Percentiles rank a stretch among this genome's conserved stretches.
These are phyloP conservation scores for Astragalus glycyphyllos DNA, from an alignment of 306 rosid species.

Conservation along the genomic window DNA sequence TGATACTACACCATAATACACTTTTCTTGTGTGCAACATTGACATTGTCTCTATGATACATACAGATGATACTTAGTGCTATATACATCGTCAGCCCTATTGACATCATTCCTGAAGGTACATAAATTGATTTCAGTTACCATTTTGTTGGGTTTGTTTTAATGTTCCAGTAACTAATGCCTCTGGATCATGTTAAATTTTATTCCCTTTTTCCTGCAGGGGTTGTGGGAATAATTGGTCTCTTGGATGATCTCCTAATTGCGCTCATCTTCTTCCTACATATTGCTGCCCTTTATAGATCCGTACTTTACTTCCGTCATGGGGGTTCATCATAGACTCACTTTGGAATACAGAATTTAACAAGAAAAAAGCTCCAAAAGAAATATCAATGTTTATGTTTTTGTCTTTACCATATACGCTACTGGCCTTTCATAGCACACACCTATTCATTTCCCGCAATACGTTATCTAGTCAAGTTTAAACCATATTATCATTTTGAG, in stretches of 20 bases:
- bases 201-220: constrained; percentile 52
- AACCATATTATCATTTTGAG: too few species aligned
- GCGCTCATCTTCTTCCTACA: constrained; percentile 75
- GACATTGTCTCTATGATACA: constrained; percentile 44
- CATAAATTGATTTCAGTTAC: background rate
- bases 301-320: constrained; percentile 72
- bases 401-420: background rate
- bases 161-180: constrained; percentile 2
- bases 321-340: constrained; percentile 57
- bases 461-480: too few species aligned
- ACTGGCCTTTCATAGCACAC: background rate
- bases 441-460: background rate
- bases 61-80: constrained; percentile 67
- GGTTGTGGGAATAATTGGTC: constrained; percentile 77
- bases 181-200: background rate
- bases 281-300: constrained; percentile 77
- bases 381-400: constrained; percentile 5
- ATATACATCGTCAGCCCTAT: constrained; percentile 79
- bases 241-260: constrained; percentile 77
- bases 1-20: too few species aligned
- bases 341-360: constrained; percentile 11
- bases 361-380: background rate
- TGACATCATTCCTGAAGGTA: constrained; percentile 94
- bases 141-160: constrained; percentile 17
- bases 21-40: background rate